These are phyloP conservation scores for Hortaea werneckii DNA, from an alignment of 2,329 filamentous ascomycete species.

Conservation along the genomic window DNA sequence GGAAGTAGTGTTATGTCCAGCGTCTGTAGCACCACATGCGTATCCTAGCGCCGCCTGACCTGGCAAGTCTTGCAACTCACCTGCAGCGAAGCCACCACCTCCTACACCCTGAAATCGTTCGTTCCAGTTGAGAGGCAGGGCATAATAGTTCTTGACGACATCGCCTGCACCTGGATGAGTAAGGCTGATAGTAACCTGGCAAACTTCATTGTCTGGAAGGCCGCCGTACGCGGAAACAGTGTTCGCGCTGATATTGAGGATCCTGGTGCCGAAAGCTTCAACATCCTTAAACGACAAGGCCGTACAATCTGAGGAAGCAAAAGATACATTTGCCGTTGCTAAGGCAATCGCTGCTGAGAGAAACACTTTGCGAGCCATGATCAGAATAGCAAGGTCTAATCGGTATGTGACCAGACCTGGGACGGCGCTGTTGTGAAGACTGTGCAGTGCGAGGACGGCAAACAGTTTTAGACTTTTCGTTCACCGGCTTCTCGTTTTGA, in stretches of 20 bases:
- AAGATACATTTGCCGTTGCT: too few species aligned
- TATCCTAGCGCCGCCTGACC: slow-evolving; percentile 12
- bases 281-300: too few species aligned
- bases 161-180: slow-evolving; percentile 27
- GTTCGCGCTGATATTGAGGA: background rate
- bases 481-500: too few species aligned
- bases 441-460: too few species aligned
- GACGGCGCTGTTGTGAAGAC: too few species aligned
- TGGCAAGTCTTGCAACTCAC: slow-evolving; percentile 9
- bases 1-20: slow-evolving; percentile 9
- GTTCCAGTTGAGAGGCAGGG: slow-evolving; percentile 26
- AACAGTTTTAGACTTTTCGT: too few species aligned
- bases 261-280: background rate
- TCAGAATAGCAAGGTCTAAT: too few species aligned
- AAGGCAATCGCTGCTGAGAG: too few species aligned
- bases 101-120: slow-evolving; percentile 30
- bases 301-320: too few species aligned
- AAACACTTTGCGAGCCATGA: too few species aligned
- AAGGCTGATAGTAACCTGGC: slow-evolving; percentile 27
- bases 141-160: slow-evolving; percentile 18
- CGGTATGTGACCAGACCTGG: too few species aligned
- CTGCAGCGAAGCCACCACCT: slow-evolving; percentile 29
- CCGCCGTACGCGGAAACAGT: slow-evolving; percentile 1
- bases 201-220: slow-evolving; percentile 14
- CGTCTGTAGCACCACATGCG: slow-evolving; percentile 18